phyloP scores from a whole-genome alignment of 768 basidiomycete species.

The Podaxis sp. region DNA sequence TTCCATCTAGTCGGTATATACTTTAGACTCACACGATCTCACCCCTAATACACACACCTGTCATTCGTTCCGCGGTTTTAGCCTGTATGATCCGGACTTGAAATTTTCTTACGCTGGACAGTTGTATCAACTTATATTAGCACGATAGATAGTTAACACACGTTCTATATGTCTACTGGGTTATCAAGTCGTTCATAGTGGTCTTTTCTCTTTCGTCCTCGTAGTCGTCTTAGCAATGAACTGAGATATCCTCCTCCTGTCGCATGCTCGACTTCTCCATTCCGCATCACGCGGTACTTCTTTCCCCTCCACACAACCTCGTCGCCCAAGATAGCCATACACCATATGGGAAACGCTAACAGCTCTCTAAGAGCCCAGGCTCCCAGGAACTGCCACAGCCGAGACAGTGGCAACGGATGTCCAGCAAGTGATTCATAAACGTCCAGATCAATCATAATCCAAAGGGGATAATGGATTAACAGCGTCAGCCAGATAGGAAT shows the following conservation, averaged over 20 bases:
- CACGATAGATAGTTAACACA: slow-evolving; percentile 3
- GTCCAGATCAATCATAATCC: slow-evolving; percentile 81
- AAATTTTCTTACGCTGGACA: slow-evolving; percentile 1
- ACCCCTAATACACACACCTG: slow-evolving; percentile 13
- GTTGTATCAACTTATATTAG: slow-evolving; percentile 11
- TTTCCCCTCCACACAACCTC: slow-evolving; percentile 88
- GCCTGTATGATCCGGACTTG: slow-evolving; percentile 12
- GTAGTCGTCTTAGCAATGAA: slow-evolving; percentile 27
- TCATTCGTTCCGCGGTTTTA: slow-evolving; percentile 11
- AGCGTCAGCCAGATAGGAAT: slow-evolving; percentile 56
- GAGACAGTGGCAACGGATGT: slow-evolving; percentile 50
- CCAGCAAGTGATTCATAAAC: slow-evolving; percentile 78
- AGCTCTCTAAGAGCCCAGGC: slow-evolving; percentile 84
- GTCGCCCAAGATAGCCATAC: slow-evolving; percentile 77
- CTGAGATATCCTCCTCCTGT: slow-evolving; percentile 18
- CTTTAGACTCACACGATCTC: slow-evolving; percentile 2
- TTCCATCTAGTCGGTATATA: slow-evolving; percentile 4
- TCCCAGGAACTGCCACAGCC: slow-evolving; percentile 58
- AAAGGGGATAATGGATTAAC: slow-evolving; percentile 59
- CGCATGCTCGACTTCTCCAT: slow-evolving; percentile 64
- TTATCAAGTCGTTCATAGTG: slow-evolving; percentile 35
- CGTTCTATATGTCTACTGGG: slow-evolving; percentile 10
- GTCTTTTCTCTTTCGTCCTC: slow-evolving; percentile 20
- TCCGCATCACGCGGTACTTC: slow-evolving; percentile 68
- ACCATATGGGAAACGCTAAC: slow-evolving; percentile 86